Base-by-base conservation (phyloP, 192 early-diverging fungal genomes). In the Chytriomyces confervae region DNA sequence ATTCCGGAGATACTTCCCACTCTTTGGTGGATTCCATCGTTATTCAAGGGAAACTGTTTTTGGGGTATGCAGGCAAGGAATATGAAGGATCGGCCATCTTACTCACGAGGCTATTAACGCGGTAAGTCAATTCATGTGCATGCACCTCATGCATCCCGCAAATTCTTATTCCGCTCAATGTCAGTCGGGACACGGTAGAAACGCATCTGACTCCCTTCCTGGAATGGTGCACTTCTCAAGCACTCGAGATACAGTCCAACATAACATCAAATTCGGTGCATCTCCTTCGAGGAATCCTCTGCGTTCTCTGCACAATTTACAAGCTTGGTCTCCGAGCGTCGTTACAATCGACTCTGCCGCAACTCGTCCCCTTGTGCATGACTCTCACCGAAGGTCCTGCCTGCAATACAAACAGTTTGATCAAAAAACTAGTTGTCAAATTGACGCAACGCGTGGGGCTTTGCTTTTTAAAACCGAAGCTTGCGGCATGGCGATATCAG, bases 11-110 rank as follows among this genome's bases (percentile, higher is more conserved):
- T n/a, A 23, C 67, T 27, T 18, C 20, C 11, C 10, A 36, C 18
- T 67, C 49, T 2, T 85, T 98, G 8, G 86, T 96, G 6, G 87
- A 89, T 5, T 77, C 86, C 45, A 90, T 97, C 83, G 68, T 96
- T 5, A 87, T 82, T 48, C 72, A 91, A 5, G 89, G 88, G 29
- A 95, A 95, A 64, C 50, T 64, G 11, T 94, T 89, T 66, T 77
- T 98, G 53, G 66, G 79, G n/a, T 80, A 85, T 5, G 87, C 95
- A 0, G 94, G 95, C 13, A 96, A 94, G 73, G 97, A 97, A 60
- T 88, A 92, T 62, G 95, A 97, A 77, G 94, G 91, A 36, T 92
- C 95, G 0, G 88, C 93, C 13, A 77, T 97, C 5, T 86, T 99
- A 80, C 81, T 97, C 1, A 88, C 94, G 23, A 89, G 95, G 44